These are phyloP conservation scores for Pseudotulostoma volvatum DNA, from an alignment of 495 filamentous ascomycete genomes.

Conservation along the genomic window DNA sequence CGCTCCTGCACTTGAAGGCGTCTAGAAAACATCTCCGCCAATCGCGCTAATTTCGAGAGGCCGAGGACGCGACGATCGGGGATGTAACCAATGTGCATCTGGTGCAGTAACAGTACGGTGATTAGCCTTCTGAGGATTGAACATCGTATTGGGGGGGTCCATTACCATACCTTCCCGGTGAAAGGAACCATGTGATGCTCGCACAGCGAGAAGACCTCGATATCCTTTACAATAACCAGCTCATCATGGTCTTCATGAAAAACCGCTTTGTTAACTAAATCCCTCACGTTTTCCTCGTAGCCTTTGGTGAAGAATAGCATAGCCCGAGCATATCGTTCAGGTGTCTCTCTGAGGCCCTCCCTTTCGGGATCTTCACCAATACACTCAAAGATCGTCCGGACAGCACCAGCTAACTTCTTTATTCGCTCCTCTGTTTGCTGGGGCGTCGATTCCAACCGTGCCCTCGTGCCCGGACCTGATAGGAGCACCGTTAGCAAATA, in stretches of 20 bases:
- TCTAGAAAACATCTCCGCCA: constrained; percentile 93
- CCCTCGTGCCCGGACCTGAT: constrained; percentile 59
- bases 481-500: not conserved
- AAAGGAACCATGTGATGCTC: constrained; percentile 98
- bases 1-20: constrained; percentile 90
- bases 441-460: constrained; percentile 60
- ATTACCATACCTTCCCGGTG: constrained; percentile 66
- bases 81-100: constrained; percentile 99
- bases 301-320: constrained; percentile 99
- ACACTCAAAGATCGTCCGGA: constrained; percentile 85
- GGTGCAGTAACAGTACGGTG: constrained; percentile 9
- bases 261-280: constrained; percentile 86
- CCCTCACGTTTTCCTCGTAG: constrained; percentile 87
- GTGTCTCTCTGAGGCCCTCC: constrained; percentile 76
- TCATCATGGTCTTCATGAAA: constrained; percentile 97
- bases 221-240: constrained; percentile 93
- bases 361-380: constrained; percentile 89
- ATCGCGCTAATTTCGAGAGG: constrained; percentile 84
- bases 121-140: constrained; percentile 3
- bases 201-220: constrained; percentile 89
- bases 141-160: no score
- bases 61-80: constrained; percentile 74
- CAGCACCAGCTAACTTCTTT: constrained; percentile 65
- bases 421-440: constrained; percentile 56
- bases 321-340: constrained; percentile 83